Percentiles rank a stretch among this genome's conserved stretches.
phyloP scores from a whole-genome alignment of 352 stramenopile genomes.

The Globisporangium sylvaticum region DNA sequence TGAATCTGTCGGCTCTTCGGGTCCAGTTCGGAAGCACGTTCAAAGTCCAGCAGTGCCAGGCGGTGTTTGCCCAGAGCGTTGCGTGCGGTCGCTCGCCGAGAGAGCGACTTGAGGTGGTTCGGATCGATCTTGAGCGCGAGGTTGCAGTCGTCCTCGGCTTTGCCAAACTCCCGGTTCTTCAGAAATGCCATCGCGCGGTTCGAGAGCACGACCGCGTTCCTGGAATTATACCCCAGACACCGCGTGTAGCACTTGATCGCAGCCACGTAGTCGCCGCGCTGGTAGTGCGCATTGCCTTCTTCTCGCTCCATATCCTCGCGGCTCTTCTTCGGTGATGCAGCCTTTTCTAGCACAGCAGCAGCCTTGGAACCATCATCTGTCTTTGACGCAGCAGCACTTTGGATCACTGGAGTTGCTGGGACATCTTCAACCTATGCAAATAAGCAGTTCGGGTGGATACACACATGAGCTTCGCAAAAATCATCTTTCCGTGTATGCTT shows the following conservation, averaged over 20 bases:
- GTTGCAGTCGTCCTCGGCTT: slow-evolving; percentile 90
- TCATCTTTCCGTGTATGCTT: background rate
- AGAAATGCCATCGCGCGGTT: slow-evolving; percentile 91
- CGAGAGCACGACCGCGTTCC: slow-evolving; percentile 76
- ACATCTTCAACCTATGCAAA: background rate
- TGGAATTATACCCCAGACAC: slow-evolving; percentile 65
- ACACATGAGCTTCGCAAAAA: background rate
- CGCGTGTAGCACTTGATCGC: slow-evolving; percentile 89
- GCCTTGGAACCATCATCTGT: background rate
- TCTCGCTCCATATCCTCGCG: slow-evolving; percentile 77
- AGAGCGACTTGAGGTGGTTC: slow-evolving; percentile 83
- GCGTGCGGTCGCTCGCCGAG: slow-evolving; percentile 77
- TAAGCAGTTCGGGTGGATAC: background rate
- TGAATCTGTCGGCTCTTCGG: slow-evolving; percentile 68
- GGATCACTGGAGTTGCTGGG: background rate
- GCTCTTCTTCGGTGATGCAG: slow-evolving; percentile 13
- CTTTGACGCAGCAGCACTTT: background rate
- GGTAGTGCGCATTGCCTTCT: slow-evolving; percentile 92
- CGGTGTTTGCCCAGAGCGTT: slow-evolving; percentile 85
- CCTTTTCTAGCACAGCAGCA: background rate
- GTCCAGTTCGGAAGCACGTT: slow-evolving; percentile 56
- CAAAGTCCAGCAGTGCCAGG: slow-evolving; percentile 81
- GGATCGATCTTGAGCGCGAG: slow-evolving; percentile 74
- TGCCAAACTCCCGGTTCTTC: slow-evolving; percentile 82
- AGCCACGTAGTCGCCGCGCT: slow-evolving; percentile 77